A percentile compares a stretch with the other conserved stretches of the same genome.
phyloP scores from a whole-genome alignment of 2,329 filamentous ascomycete species.

The Alternaria sp. region DNA sequence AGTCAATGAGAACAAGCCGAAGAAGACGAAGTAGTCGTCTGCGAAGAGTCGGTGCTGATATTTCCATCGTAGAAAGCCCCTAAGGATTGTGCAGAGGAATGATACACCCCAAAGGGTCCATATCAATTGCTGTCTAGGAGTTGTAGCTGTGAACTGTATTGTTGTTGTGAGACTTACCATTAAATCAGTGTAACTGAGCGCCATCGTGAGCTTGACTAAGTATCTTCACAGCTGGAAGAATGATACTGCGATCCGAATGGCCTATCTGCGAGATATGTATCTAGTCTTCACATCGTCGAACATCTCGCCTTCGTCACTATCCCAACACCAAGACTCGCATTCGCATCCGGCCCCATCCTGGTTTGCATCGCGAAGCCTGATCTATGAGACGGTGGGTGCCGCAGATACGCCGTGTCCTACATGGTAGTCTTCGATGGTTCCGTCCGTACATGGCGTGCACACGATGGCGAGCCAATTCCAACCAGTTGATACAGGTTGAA shows the following conservation, averaged over 20 bases:
- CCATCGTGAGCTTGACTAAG: background rate
- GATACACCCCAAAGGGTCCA: background rate
- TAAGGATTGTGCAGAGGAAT: background rate
- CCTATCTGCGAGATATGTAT: background rate
- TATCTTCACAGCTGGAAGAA: background rate
- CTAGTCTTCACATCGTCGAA: background rate
- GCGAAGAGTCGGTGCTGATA: background rate
- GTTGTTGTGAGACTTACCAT: background rate
- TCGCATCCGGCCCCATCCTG: no score
- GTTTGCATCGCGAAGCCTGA: background rate
- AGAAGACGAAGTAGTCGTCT: background rate
- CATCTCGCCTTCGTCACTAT: no score
- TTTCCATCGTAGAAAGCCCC: background rate
- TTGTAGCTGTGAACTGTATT: background rate
- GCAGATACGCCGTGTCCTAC: background rate
- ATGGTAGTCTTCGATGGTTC: background rate
- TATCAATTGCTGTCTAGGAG: background rate
- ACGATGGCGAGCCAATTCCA: background rate
- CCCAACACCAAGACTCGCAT: no score
- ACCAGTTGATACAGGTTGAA: background rate
- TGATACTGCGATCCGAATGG: background rate
- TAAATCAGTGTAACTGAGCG: background rate
- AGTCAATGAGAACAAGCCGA: background rate
- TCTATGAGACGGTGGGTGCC: background rate
- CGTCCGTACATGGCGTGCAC: background rate